A percentile compares a stretch with the other conserved stretches of the same genome.
phyloP scores from a whole-genome alignment of 2,329 filamentous ascomycete species.

The Salinomyces thailandicus region DNA sequence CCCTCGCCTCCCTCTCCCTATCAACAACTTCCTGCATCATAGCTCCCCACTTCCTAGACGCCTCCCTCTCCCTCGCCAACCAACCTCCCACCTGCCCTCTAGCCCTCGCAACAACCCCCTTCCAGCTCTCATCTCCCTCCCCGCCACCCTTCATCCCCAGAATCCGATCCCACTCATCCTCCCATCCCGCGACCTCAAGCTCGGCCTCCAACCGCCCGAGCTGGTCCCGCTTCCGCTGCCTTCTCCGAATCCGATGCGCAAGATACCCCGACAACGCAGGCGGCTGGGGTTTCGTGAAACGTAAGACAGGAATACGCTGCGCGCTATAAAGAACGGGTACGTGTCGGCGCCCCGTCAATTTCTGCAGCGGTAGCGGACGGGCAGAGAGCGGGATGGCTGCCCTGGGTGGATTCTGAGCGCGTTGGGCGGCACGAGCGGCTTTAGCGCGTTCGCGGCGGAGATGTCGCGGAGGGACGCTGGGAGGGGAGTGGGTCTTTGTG shows the following conservation, averaged over 20 bases:
- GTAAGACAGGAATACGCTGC: constrained; percentile 50
- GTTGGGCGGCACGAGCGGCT: background rate
- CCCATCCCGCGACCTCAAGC: constrained; percentile 28
- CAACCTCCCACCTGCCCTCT: constrained; percentile 25
- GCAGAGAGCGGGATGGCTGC: constrained; percentile 10
- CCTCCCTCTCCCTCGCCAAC: constrained; percentile 19
- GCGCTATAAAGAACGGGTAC: constrained; percentile 51
- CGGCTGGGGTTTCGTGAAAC: constrained; percentile 56
- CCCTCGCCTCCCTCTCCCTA: constrained; percentile 35
- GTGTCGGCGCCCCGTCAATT: constrained; percentile 42
- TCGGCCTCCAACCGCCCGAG: constrained; percentile 34
- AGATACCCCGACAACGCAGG: constrained; percentile 48
- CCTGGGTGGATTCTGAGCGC: background rate
- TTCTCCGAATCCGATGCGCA: constrained; percentile 38
- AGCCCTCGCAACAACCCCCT: constrained; percentile 24
- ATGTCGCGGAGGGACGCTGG: background rate
- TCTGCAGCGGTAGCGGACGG: constrained; percentile 19
- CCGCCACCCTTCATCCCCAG: constrained; percentile 16
- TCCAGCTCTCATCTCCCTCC: constrained; percentile 18
- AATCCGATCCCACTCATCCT: constrained; percentile 41
- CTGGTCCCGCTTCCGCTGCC: constrained; percentile 33
- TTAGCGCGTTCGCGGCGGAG: background rate
- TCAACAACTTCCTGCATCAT: constrained; percentile 40
- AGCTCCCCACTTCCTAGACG: constrained; percentile 25
- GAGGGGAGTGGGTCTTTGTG: constrained; percentile 14